Evolutionary conservation across 2,329 filamentous ascomycete species (phyloP), one percentile per base, ranked within the genome.

Genomic region (Clonostachys solani): DNA sequence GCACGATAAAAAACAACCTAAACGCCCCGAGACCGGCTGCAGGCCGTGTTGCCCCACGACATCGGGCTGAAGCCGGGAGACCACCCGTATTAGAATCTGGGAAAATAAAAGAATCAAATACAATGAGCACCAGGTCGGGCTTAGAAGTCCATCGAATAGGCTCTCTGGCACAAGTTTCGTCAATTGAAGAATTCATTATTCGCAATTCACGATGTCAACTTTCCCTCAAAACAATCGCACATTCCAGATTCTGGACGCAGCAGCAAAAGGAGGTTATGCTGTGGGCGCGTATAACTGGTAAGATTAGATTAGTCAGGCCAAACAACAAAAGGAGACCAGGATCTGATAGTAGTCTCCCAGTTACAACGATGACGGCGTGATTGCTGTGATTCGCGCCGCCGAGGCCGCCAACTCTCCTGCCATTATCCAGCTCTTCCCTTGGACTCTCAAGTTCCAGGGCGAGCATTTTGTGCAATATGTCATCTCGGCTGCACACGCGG

Each of bases 351-450:
- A 29, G 1, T 10, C 23, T 29, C 23, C 23, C 18, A 50, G 51
- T 36, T 83, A 83, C 70, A 80, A 85, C 54, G 66, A 83, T 48
- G 81, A 84, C 62, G 80, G 78, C 36, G 81, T 85, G 49, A 67
- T 85, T 6, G 80, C 79, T 2, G 78, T 77, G 7, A 76, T 84
- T 45, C 72, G 74, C 51, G 82, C 82, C 16, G 82, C 82, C 33
- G 80, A 84, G 64, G 68, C 69, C 36, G 80, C 80, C 52, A 67
- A 69, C 40, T 80, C 80, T 0, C 80, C 82, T 0, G 72, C 80
- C 13, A 82, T 85, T 62, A 80, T 85, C 60, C 79, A 83, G 37
- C 73, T 86, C 52, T 86, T 86, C 59, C 82, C 82, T 12, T 85
- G 82, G 82, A 81, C 81, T 0, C 66, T 84, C 36, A 67, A 75